Conservation (phyloP, 129 eudicot species). For the Cynara cardunculus region DNA sequence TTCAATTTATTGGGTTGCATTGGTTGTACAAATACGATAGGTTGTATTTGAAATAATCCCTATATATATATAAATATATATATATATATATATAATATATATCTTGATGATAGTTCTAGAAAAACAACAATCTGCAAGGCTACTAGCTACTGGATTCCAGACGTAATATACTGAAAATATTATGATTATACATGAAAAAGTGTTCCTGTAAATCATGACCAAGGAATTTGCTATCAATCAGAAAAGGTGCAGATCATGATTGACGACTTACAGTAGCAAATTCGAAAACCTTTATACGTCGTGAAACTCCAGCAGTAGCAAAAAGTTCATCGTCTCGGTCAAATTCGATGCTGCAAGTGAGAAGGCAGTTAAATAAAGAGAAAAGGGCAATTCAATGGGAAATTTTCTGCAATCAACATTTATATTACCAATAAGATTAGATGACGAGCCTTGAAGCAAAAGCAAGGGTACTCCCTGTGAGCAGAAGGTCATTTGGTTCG, state of each 20-base stretch:
- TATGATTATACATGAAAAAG: neutral
- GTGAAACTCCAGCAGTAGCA: slow-evolving; percentile 98
- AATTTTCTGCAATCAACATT: neutral
- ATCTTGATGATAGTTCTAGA: neutral
- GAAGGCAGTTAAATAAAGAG: neutral
- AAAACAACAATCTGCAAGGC: neutral
- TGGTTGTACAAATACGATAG: too few species aligned
- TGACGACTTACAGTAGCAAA: slow-evolving; percentile 68
- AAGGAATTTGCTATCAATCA: neutral
- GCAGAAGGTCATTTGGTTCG: too few species aligned
- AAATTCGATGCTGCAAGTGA: slow-evolving; percentile 44
- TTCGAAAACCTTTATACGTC: slow-evolving; percentile 84
- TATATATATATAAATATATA: too few species aligned
- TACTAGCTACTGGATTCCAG: neutral
- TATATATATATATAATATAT: too few species aligned
- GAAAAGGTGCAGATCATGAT: neutral
- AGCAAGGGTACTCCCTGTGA: too few species aligned
- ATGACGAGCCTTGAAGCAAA: neutral
- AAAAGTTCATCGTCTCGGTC: slow-evolving; percentile 42
- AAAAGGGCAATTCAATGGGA: neutral
- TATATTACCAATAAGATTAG: slow-evolving; percentile 1
- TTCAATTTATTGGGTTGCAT: too few species aligned
- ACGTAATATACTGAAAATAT: neutral
- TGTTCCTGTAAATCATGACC: neutral
- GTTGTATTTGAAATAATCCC: too few species aligned